phyloP scores from a whole-genome alignment of 345 rosid genomes.

The Litchi chinensis region DNA sequence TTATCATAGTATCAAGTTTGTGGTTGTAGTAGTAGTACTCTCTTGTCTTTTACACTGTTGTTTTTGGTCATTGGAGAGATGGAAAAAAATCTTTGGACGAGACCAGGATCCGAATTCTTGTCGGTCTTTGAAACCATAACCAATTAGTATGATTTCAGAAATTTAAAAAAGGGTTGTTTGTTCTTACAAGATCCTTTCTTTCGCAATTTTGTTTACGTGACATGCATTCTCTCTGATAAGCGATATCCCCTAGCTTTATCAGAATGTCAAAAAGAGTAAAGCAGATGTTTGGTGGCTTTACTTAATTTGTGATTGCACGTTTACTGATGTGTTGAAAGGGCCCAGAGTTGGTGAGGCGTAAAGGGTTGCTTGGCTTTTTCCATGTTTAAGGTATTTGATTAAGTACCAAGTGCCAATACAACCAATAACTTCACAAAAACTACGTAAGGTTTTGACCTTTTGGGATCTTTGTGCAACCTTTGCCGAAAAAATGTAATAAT shows the following conservation, averaged over 20 bases:
- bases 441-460: too few species aligned
- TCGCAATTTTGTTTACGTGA: constrained; percentile 3
- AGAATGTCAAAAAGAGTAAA: constrained; percentile 17
- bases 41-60: constrained; percentile 4
- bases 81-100: constrained; percentile 27
- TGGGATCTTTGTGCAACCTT: too few species aligned
- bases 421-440: too few species aligned
- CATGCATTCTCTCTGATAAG: constrained; percentile 20
- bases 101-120: constrained; percentile 20
- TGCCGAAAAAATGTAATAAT: too few species aligned
- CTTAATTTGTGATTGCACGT: background rate
- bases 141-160: constrained; percentile 4
- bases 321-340: background rate
- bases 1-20: background rate
- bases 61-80: constrained; percentile 10
- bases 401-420: background rate
- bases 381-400: background rate
- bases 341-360: background rate
- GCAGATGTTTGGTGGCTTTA: constrained; percentile 7
- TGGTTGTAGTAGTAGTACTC: background rate
- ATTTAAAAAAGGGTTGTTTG: background rate
- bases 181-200: constrained; percentile 1
- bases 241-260: constrained; percentile 14
- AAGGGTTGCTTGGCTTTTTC: constrained; percentile 1
- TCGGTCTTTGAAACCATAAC: constrained; percentile 25